phyloP scores from a whole-genome alignment of 2,329 filamentous ascomycete species.

The Phaeosphaeria sp. region DNA sequence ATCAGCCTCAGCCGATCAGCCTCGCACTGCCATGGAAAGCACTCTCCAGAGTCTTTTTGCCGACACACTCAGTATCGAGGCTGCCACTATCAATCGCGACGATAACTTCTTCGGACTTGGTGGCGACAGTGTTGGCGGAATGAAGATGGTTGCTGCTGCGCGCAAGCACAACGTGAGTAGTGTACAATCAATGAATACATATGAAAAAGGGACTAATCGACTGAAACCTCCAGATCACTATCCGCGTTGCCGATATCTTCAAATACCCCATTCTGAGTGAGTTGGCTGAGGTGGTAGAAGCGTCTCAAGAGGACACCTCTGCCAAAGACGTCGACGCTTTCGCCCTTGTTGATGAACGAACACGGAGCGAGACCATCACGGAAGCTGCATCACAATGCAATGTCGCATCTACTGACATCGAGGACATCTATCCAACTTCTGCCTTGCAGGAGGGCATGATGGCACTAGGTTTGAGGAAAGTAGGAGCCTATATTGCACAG shows the following conservation, averaged over 20 bases:
- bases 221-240: slow-evolving; percentile 12
- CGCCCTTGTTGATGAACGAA: slow-evolving; percentile 4
- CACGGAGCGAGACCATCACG: neutral
- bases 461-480: slow-evolving; percentile 11
- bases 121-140: slow-evolving; percentile 15
- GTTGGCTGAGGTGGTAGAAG: slow-evolving; percentile 59
- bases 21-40: slow-evolving; percentile 12
- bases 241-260: slow-evolving; percentile 50
- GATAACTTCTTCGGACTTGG: slow-evolving; percentile 20
- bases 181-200: neutral
- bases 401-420: slow-evolving; percentile 5
- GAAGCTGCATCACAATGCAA: slow-evolving; percentile 11
- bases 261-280: slow-evolving; percentile 51
- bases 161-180: slow-evolving; percentile 1
- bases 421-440: slow-evolving; percentile 22
- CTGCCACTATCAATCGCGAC: slow-evolving; percentile 8
- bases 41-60: slow-evolving; percentile 13
- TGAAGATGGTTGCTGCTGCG: slow-evolving; percentile 12
- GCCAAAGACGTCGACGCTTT: slow-evolving; percentile 11
- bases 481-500: slow-evolving; percentile 23
- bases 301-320: slow-evolving; percentile 24
- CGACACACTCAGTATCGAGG: neutral
- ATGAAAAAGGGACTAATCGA: neutral
- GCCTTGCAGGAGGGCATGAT: slow-evolving; percentile 22
- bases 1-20: slow-evolving; percentile 11